Evolutionary conservation across 1,139 yeast species (phyloP).

Genomic region (Saccharomycopsis hybrid): DNA sequence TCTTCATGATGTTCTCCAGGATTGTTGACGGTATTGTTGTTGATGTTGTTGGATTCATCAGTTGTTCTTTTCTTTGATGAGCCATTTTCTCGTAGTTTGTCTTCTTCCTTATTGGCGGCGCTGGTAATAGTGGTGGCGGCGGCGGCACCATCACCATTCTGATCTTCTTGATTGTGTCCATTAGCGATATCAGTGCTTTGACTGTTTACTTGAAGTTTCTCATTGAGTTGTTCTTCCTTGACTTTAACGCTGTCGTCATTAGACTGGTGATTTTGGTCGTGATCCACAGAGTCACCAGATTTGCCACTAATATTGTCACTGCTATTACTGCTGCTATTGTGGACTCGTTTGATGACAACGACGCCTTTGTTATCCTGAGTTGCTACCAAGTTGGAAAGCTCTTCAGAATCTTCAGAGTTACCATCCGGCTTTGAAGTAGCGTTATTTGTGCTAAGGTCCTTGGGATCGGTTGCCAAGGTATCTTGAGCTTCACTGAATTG

Average conservation of each 20-base stretch:
- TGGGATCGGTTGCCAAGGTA: not conserved
- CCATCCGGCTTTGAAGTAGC: not conserved
- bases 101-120: not conserved
- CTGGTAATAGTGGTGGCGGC: not conserved
- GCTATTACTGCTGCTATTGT: not conserved
- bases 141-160: too few species aligned
- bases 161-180: not conserved
- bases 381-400: constrained; percentile 17
- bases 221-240: not conserved
- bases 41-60: not conserved
- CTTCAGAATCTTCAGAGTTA: constrained; percentile 5
- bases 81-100: not conserved
- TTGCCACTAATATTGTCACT: not conserved
- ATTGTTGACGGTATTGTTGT: not conserved
- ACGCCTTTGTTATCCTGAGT: constrained; percentile 20
- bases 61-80: not conserved
- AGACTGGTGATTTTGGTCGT: not conserved
- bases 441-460: not conserved
- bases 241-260: not conserved
- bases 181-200: not conserved
- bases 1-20: not conserved
- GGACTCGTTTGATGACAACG: constrained; percentile 10
- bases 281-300: not conserved
- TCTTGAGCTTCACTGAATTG: not conserved
- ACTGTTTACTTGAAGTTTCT: not conserved